These are phyloP conservation scores for Galeopsis tetrahit DNA, from an alignment of 257 asterid species.

Conservation along the genomic window DNA sequence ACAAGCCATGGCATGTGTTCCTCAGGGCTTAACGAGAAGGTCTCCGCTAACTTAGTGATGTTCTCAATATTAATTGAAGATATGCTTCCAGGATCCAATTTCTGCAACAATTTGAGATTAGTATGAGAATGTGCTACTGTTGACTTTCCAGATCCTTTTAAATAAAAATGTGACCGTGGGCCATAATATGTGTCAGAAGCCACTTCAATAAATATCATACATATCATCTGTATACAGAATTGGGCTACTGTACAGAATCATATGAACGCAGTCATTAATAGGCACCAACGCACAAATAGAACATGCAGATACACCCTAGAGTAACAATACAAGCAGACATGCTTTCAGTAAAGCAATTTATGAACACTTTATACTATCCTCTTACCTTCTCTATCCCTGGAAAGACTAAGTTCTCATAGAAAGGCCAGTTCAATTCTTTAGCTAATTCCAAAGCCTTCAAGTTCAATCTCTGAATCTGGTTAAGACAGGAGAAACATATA, in stretches of 20 bases:
- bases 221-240: not conserved
- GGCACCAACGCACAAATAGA: not conserved
- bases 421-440: slow-evolving; percentile 75
- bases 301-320: not conserved
- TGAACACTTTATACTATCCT: slow-evolving; percentile 12
- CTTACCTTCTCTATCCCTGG: slow-evolving; percentile 62
- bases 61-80: slow-evolving; percentile 62
- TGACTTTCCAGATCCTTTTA: slow-evolving; percentile 2
- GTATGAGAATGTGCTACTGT: not conserved
- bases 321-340: slow-evolving; percentile 6
- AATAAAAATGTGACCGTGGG: not conserved
- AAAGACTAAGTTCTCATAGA: slow-evolving; percentile 56
- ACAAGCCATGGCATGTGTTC: slow-evolving; percentile 73
- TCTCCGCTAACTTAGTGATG: slow-evolving; percentile 60
- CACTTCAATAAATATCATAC: not conserved
- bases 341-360: not conserved
- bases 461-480: slow-evolving; percentile 69
- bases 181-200: slow-evolving; percentile 6
- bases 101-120: slow-evolving; percentile 53
- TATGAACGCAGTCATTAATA: slow-evolving; percentile 10
- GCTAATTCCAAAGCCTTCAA: slow-evolving; percentile 79
- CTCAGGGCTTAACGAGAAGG: slow-evolving; percentile 48
- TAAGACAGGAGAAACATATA: slow-evolving; percentile 30
- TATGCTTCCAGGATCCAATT: slow-evolving; percentile 45
- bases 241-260: slow-evolving; percentile 8